Percentiles rank a stretch among this genome's conserved stretches.
These are phyloP conservation scores for Cyclotella choctawhatcheeana DNA, from an alignment of 108 stramenopile genomes.

Conservation along the genomic window DNA sequence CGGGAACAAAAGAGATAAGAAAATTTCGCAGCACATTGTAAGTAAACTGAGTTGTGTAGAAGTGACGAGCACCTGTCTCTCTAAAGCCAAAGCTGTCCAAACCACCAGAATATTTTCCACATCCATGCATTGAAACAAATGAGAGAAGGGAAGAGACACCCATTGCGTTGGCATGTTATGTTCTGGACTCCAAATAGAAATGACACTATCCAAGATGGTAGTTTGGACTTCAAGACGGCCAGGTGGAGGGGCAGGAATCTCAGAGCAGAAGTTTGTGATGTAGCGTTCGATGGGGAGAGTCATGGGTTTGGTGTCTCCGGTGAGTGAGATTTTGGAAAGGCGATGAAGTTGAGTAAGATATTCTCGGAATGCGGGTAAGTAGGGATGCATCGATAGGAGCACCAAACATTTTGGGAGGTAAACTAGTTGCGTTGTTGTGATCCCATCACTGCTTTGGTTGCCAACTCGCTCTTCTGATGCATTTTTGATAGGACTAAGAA, in stretches of 20 bases:
- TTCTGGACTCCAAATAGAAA: constrained; percentile 90
- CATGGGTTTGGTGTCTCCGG: constrained; percentile 87
- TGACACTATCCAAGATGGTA: constrained; percentile 60
- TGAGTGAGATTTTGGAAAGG: constrained; percentile 82
- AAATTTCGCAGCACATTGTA: constrained; percentile 89
- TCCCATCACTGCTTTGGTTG: no score
- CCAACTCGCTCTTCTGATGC: no score
- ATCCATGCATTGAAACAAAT: constrained; percentile 90
- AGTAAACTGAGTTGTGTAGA: constrained; percentile 56
- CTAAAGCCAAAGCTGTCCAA: constrained; percentile 82
- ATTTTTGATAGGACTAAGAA: constrained; percentile 45
- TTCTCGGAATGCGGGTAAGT: constrained; percentile 85
- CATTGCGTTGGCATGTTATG: constrained; percentile 93
- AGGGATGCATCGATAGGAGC: constrained; percentile 93
- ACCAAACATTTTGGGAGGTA: constrained; percentile 93
- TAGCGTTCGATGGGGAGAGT: constrained; percentile 95
- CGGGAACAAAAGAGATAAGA: constrained; percentile 90
- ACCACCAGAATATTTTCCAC: constrained; percentile 70
- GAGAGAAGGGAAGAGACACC: constrained; percentile 88
- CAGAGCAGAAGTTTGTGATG: constrained; percentile 90
- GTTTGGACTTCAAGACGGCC: constrained; percentile 89
- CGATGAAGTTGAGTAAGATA: constrained; percentile 93
- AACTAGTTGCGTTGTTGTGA: no score
- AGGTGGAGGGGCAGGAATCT: constrained; percentile 96
- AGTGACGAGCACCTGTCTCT: constrained; percentile 81